Conservation (phyloP, 331 rosid genomes). For the Phaseolus coccineus region DNA sequence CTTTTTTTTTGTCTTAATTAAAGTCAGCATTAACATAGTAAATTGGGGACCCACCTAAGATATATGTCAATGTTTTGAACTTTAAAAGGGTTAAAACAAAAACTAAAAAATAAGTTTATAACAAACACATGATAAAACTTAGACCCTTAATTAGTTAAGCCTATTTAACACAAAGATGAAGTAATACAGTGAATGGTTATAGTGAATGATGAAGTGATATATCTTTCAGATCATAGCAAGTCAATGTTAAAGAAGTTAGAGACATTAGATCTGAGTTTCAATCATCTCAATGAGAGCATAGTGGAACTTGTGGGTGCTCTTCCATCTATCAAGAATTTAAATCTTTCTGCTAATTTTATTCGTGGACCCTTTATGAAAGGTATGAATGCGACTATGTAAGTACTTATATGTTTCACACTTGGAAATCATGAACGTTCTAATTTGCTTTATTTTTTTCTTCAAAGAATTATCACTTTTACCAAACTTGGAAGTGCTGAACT, state of each 20-base stretch:
- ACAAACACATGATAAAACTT: too few relatives aligned
- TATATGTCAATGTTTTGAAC: too few relatives aligned
- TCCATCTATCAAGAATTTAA: slow-evolving; percentile 8
- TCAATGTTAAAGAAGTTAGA: not conserved
- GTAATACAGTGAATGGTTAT: not conserved
- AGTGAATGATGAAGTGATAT: not conserved
- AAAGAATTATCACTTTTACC: not conserved
- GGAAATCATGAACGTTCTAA: not conserved
- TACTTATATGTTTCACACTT: not conserved
- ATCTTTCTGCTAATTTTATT: not conserved
- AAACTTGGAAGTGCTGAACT: slow-evolving; percentile 16
- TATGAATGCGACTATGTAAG: not conserved
- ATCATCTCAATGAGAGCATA: not conserved
- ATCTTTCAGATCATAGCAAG: not conserved
- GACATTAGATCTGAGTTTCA: slow-evolving; percentile 5
- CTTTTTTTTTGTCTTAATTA: too few relatives aligned
- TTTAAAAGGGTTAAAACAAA: too few relatives aligned
- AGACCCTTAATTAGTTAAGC: too few relatives aligned
- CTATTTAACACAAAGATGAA: too few relatives aligned
- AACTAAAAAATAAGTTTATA: too few relatives aligned
- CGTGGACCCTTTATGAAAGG: not conserved
- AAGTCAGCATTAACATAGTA: too few relatives aligned
- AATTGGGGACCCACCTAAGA: too few relatives aligned
- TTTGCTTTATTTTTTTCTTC: not conserved
- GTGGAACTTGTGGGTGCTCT: not conserved